phyloP scores from a whole-genome alignment of 1,139 yeast species.

The Magnusiomyces magnusii region DNA sequence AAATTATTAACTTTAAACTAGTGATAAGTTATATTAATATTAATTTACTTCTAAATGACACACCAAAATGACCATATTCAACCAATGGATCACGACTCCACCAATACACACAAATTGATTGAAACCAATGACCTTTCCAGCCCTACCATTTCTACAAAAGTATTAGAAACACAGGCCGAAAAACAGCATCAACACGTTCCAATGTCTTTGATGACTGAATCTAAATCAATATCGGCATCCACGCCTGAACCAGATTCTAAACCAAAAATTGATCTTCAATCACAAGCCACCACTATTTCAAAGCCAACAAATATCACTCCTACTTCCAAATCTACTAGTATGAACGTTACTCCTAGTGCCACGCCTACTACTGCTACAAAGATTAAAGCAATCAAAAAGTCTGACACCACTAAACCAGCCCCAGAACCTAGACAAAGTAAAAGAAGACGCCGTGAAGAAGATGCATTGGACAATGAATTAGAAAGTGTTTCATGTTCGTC shows the following conservation, averaged over 20 bases:
- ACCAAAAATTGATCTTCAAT: background rate
- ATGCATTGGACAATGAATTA: background rate
- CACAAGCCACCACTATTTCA: background rate
- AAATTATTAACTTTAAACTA: too few relatives aligned
- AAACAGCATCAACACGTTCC: background rate
- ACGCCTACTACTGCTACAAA: background rate
- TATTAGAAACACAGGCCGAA: background rate
- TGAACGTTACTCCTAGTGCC: background rate
- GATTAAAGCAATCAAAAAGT: background rate
- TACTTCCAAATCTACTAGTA: too few relatives aligned
- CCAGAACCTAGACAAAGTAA: background rate
- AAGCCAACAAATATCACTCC: background rate
- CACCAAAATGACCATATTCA: background rate
- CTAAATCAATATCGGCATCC: background rate
- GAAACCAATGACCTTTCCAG: background rate
- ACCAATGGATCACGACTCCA: background rate
- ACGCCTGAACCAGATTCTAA: background rate
- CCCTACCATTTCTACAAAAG: background rate
- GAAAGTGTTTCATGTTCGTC: background rate
- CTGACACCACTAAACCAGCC: background rate
- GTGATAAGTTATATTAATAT: too few relatives aligned
- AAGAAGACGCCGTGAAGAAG: background rate
- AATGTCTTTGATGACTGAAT: background rate
- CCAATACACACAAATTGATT: background rate
- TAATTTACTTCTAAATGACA: background rate